Evolutionary conservation across 331 rosid genomes (phyloP).

Genomic region (Dryas integrifolia): DNA sequence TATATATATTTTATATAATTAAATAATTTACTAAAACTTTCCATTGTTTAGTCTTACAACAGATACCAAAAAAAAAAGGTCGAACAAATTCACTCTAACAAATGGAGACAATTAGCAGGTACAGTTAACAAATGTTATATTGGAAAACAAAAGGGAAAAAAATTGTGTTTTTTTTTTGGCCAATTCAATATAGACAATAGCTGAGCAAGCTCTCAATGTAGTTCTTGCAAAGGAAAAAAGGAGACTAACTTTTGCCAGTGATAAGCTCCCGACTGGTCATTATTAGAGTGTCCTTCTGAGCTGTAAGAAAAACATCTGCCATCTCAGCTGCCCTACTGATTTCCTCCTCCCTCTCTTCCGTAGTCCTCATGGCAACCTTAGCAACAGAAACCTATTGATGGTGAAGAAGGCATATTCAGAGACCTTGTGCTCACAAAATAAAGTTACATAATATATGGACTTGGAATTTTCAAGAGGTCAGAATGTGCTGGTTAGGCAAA

Average conservation of each 20-base stretch:
- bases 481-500: no score
- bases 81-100: neutral
- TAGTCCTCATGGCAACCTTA: slow-evolving; percentile 73
- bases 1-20: neutral
- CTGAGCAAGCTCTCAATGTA: slow-evolving; percentile 19
- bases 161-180: neutral
- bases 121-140: neutral
- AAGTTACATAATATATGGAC: slow-evolving; percentile 1
- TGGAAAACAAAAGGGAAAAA: neutral
- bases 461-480: neutral
- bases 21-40: neutral
- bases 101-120: neutral
- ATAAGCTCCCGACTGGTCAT: slow-evolving; percentile 94
- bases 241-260: slow-evolving; percentile 76
- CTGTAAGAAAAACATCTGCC: slow-evolving; percentile 71
- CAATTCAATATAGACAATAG: slow-evolving; percentile 15
- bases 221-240: slow-evolving; percentile 13
- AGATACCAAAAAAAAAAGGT: neutral
- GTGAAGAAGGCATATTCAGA: slow-evolving; percentile 28
- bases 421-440: neutral
- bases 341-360: slow-evolving; percentile 77
- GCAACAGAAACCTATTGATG: slow-evolving; percentile 70
- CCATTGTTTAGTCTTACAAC: neutral
- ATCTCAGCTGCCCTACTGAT: slow-evolving; percentile 69
- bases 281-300: slow-evolving; percentile 69